Evolutionary conservation across 345 rosid genomes (phyloP).

Genomic region (Acer saccharum): DNA sequence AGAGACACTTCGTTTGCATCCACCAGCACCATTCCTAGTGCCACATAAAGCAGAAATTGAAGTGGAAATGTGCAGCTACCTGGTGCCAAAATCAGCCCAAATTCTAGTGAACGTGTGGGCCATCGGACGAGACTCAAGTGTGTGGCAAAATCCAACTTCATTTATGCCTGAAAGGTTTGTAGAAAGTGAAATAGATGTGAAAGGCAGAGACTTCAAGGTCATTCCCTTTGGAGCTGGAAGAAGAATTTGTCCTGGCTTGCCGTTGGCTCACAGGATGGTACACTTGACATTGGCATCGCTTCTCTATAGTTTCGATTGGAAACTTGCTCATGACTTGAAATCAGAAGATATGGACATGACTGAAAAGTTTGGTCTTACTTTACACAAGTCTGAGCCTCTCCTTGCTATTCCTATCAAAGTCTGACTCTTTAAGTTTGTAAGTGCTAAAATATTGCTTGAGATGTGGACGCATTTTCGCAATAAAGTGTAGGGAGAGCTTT

Average conservation of each 20-base stretch:
- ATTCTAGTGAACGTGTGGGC: constrained; percentile 41
- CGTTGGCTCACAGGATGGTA: constrained; percentile 21
- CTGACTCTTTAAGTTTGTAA: neutral
- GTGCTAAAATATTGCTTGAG: neutral
- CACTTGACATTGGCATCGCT: constrained; percentile 47
- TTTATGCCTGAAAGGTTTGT: constrained; percentile 39
- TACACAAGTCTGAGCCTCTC: constrained; percentile 37
- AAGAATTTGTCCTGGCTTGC: constrained; percentile 49
- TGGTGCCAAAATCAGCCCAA: constrained; percentile 34
- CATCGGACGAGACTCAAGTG: constrained; percentile 38
- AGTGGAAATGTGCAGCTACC: constrained; percentile 30
- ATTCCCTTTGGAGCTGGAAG: constrained; percentile 25
- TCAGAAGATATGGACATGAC: constrained; percentile 23
- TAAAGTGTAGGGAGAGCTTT: too few species aligned
- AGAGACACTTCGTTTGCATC: constrained; percentile 50
- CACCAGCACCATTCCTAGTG: constrained; percentile 33
- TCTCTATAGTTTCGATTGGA: constrained; percentile 30
- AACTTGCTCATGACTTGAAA: constrained; percentile 18
- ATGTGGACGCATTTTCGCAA: neutral
- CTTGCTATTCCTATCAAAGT: constrained; percentile 18
- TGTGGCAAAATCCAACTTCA: constrained; percentile 30
- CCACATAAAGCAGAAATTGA: constrained; percentile 36
- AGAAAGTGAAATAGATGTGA: too few species aligned
- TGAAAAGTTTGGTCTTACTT: constrained; percentile 22
- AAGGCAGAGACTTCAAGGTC: neutral